Percentiles rank a stretch among this genome's conserved stretches.
Evolutionary conservation across 1,139 yeast species (phyloP).

Genomic region (Suhomyces coccinellae): DNA sequence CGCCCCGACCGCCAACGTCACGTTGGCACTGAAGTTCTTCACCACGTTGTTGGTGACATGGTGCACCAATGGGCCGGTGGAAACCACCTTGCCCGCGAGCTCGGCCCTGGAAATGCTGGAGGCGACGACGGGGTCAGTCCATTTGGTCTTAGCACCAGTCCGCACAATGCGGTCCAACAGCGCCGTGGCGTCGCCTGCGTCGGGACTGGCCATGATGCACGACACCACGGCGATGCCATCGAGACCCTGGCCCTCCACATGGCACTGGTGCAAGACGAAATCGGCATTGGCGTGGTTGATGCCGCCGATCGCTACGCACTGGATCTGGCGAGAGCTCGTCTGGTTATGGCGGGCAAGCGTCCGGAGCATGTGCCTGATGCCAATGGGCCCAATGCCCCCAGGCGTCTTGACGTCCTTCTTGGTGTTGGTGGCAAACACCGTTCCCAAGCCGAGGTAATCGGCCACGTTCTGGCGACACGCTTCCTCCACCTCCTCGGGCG

Average conservation of each 20-base stretch:
- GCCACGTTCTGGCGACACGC: conserved; percentile 58
- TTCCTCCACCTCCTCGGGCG: conserved; percentile 53
- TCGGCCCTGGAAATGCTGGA: not conserved
- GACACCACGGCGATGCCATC: conserved; percentile 90
- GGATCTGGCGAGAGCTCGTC: conserved; percentile 29
- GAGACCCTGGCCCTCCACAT: conserved; percentile 46
- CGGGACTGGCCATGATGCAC: conserved; percentile 70
- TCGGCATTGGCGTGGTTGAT: conserved; percentile 65
- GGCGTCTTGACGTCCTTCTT: conserved; percentile 54
- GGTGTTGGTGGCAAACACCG: conserved; percentile 73
- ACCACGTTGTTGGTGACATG: conserved; percentile 92
- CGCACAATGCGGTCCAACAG: conserved; percentile 24
- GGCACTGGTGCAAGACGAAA: conserved; percentile 53
- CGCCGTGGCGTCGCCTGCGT: conserved; percentile 57
- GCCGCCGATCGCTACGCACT: conserved; percentile 86
- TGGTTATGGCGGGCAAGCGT: conserved; percentile 44
- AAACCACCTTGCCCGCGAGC: not conserved
- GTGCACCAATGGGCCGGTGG: conserved; percentile 65
- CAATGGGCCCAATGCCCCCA: conserved; percentile 60
- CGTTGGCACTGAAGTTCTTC: conserved; percentile 84
- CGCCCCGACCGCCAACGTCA: conserved; percentile 81
- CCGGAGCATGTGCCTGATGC: conserved; percentile 56
- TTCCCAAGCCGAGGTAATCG: conserved; percentile 88
- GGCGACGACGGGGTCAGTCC: conserved; percentile 11
- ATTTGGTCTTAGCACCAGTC: conserved; percentile 15